Evolutionary conservation across 2,329 filamentous ascomycete genomes (phyloP), one percentile per base, ranked within the genome.

Genomic region (Cytospora schulzeri): DNA sequence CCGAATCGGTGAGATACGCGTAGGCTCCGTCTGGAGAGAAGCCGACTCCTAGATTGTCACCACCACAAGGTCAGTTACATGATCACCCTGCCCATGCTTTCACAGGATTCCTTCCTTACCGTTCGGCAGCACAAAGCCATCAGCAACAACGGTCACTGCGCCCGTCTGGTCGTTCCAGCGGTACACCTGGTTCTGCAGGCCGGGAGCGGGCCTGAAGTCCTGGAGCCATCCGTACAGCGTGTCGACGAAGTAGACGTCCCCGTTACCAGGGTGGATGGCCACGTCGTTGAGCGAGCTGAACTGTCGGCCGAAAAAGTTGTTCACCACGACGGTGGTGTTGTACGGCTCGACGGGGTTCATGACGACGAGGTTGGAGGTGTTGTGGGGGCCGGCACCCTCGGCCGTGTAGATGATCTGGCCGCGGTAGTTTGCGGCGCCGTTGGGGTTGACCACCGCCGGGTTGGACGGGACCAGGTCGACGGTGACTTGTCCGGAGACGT

Each of bases 201-300:
- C 80, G 0, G 85, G 85, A 7, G 72, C 68, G 0, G 82, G 82
- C 0, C 86, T 79, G 69, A 88, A 88, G 28, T 83, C 78, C 70
- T 88, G 86, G 51, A 83, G 77, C 66, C 79, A 83, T 3, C 85
- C 87, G 68, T 89, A 89, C 9, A 81, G 78, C 0, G 84, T 82
- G 64, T 89, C 86, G 1, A 86, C 89, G 69, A 89, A 88, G 76
- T 87, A 89, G n/a, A 89, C 75, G 29, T 85, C 80, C n/a, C 80
- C 79, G 63, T 82, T 86, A 14, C 73, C 71, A 33, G 85, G 79
- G 68, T 87, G 80, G 62, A 85, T 71, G 1, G 80, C 78, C 0
- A 85, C 78, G 66, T 89, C 86, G 67, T 88, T 88, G 14, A 87
- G 73, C 0, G 85, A 87, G 71, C 81, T 86, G 74, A 88, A 88